Conservation (phyloP, 495 filamentous ascomycete species). For the Talaromyces adpressus region DNA sequence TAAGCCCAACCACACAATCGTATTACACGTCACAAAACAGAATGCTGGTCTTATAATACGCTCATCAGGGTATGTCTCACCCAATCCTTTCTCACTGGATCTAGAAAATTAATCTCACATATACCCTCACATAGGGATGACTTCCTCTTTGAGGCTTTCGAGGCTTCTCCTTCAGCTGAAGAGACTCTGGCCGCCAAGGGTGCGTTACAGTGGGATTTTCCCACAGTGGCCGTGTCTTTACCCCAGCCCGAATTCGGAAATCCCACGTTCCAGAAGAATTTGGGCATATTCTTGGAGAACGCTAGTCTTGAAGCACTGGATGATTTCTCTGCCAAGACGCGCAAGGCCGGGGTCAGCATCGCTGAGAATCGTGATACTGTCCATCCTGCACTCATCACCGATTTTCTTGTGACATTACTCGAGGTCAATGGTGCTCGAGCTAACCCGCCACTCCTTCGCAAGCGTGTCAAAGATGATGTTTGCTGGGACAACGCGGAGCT, state of each 20-base stretch:
- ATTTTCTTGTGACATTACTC: slow-evolving; percentile 50
- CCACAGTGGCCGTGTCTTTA: slow-evolving; percentile 31
- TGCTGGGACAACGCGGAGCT: slow-evolving; percentile 32
- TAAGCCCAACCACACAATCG: slow-evolving; percentile 23
- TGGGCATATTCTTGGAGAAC: slow-evolving; percentile 48
- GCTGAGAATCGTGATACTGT: slow-evolving; percentile 49
- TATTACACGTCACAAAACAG: slow-evolving; percentile 44
- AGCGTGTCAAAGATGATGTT: slow-evolving; percentile 55
- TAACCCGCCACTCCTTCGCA: slow-evolving; percentile 31
- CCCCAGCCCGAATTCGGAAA: slow-evolving; percentile 28
- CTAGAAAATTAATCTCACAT: background rate
- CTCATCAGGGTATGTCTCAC: slow-evolving; percentile 27
- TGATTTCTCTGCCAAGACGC: slow-evolving; percentile 38
- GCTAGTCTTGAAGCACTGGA: slow-evolving; percentile 50
- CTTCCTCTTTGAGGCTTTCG: slow-evolving; percentile 49
- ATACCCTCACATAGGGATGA: slow-evolving; percentile 1
- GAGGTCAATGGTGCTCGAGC: slow-evolving; percentile 40
- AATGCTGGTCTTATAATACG: slow-evolving; percentile 51
- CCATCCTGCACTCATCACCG: slow-evolving; percentile 44
- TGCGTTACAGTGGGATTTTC: slow-evolving; percentile 43
- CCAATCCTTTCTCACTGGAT: too few relatives aligned
- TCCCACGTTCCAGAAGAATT: slow-evolving; percentile 33
- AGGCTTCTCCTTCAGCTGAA: slow-evolving; percentile 44
- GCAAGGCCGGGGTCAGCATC: slow-evolving; percentile 40
- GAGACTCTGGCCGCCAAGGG: slow-evolving; percentile 32